Percentiles rank a stretch among this genome's conserved stretches.
phyloP scores from a whole-genome alignment of 2,329 filamentous ascomycete species.

The Amphichorda felina region DNA sequence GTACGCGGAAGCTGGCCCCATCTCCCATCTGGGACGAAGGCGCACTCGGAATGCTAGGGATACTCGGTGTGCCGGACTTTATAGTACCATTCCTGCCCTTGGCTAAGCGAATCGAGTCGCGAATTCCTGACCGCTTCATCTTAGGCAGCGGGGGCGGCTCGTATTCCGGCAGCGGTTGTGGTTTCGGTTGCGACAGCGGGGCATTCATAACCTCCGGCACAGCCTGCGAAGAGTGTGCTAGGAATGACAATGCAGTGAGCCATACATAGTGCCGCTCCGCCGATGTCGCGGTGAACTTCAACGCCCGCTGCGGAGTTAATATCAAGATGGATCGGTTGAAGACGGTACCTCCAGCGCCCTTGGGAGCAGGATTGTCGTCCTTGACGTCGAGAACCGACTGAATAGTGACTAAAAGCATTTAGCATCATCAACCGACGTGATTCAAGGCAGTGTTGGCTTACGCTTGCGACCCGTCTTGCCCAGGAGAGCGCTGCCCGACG shows the following conservation, averaged over 20 bases:
- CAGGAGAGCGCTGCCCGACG: constrained; percentile 73
- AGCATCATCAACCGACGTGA: constrained; percentile 8
- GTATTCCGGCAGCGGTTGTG: constrained; percentile 35
- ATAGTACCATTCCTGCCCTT: constrained; percentile 49
- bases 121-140: constrained; percentile 49
- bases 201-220: constrained; percentile 59
- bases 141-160: constrained; percentile 33
- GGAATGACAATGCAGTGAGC: constrained; percentile 88
- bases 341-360: constrained; percentile 43
- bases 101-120: constrained; percentile 81
- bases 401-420: constrained; percentile 58
- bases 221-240: constrained; percentile 78
- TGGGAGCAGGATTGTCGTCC: constrained; percentile 79
- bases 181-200: constrained; percentile 28
- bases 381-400: constrained; percentile 96
- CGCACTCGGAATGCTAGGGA: constrained; percentile 17
- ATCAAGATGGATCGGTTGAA: constrained; percentile 95
- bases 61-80: constrained; percentile 18
- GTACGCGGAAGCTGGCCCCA: constrained; percentile 20
- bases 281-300: constrained; percentile 84
- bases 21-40: constrained; percentile 24
- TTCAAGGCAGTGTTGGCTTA: constrained; percentile 38
- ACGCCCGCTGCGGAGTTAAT: constrained; percentile 78
- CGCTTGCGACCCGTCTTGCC: constrained; percentile 91
- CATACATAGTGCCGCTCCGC: constrained; percentile 87